phyloP scores from a whole-genome alignment of 441 rosid species.

The Adansonia madagascariensis region DNA sequence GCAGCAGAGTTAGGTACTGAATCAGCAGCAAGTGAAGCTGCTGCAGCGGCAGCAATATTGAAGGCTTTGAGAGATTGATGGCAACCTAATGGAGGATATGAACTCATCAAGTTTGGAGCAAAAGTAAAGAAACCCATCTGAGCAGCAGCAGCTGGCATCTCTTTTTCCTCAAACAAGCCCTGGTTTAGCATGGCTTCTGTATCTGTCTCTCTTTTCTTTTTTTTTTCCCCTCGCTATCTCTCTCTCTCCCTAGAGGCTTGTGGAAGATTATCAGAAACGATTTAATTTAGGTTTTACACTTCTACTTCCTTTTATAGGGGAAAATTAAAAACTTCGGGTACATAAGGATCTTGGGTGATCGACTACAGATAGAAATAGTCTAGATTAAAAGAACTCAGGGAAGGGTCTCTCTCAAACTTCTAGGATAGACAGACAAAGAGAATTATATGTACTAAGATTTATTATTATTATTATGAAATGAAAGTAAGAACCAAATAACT shows the following conservation, averaged over 20 bases:
- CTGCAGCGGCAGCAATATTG: constrained; percentile 21
- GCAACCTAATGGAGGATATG: constrained; percentile 43
- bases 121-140: constrained; percentile 65
- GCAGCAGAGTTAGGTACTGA: constrained; percentile 22
- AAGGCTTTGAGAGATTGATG: constrained; percentile 49
- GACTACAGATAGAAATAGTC: constrained; percentile 17
- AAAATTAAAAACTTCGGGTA: not conserved
- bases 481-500: constrained; percentile 32
- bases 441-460: not conserved
- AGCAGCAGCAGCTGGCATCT: constrained; percentile 38
- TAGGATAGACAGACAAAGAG: constrained; percentile 20
- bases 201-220: constrained; percentile 37
- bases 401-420: constrained; percentile 11
- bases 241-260: constrained; percentile 15
- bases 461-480: constrained; percentile 8
- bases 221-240: constrained; percentile 21
- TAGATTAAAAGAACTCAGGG: constrained; percentile 18
- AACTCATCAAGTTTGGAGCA: constrained; percentile 42
- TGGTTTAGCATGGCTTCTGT: constrained; percentile 53
- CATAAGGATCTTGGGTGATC: not conserved
- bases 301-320: not conserved
- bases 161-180: constrained; percentile 68
- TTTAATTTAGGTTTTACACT: not conserved
- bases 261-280: constrained; percentile 28
- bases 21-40: constrained; percentile 29